Evolutionary conservation across 306 rosid species (phyloP).

Genomic region (Heteromeles arbutifolia): DNA sequence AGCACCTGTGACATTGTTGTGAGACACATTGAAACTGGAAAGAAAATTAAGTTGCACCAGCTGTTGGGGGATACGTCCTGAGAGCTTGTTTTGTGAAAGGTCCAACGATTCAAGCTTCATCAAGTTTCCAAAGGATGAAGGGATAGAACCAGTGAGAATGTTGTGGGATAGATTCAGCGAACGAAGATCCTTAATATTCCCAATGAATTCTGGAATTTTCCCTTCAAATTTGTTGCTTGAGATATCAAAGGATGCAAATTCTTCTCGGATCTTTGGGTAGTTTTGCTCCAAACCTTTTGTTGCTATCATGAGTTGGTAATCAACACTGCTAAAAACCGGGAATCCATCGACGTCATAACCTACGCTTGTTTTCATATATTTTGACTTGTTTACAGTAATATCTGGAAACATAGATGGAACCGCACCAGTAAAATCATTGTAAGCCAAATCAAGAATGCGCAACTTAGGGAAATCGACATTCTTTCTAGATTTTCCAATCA

Average conservation of each 20-base stretch:
- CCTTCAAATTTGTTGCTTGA: neutral
- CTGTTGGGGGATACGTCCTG: neutral
- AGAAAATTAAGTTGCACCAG: neutral
- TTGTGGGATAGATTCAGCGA: neutral
- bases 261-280: neutral
- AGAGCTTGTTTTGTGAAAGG: neutral
- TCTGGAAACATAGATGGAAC: neutral
- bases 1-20: neutral
- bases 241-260: neutral
- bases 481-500: neutral
- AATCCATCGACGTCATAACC: neutral
- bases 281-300: neutral
- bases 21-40: neutral
- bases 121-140: neutral
- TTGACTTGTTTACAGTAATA: neutral
- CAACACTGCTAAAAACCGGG: rapidly evolving
- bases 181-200: neutral
- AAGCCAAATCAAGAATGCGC: neutral
- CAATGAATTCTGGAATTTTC: neutral
- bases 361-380: neutral
- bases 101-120: neutral
- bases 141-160: neutral
- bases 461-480: neutral
- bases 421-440: neutral
- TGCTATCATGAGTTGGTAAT: neutral